phyloP scores from a whole-genome alignment of 306 rosid genomes.

The Lathyrus tuberosus region DNA sequence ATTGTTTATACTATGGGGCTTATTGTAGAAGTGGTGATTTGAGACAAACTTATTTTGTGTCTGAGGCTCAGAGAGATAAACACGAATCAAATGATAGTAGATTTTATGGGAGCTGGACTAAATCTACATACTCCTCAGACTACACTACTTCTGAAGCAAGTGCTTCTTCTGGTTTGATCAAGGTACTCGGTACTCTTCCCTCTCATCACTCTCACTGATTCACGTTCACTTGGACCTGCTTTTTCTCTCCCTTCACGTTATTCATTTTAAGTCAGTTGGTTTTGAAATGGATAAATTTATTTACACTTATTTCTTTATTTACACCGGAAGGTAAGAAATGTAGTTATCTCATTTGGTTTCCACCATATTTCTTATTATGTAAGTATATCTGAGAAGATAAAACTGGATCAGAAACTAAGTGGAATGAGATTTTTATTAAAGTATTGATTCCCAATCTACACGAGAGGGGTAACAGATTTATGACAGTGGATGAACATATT shows the following conservation, averaged over 20 bases:
- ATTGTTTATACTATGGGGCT: slow-evolving; percentile 79
- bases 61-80: slow-evolving; percentile 51
- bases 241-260: slow-evolving; percentile 7
- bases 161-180: slow-evolving; percentile 66
- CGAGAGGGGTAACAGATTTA: not conserved
- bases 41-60: slow-evolving; percentile 44
- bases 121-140: slow-evolving; percentile 47
- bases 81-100: slow-evolving; percentile 67
- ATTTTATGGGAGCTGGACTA: slow-evolving; percentile 48
- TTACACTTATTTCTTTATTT: slow-evolving; percentile 25
- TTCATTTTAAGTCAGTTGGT: not conserved
- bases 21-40: slow-evolving; percentile 64
- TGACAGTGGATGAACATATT: not conserved
- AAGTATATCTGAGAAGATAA: slow-evolving; percentile 29
- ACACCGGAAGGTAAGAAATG: not conserved
- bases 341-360: slow-evolving; percentile 28
- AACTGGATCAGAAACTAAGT: slow-evolving; percentile 2
- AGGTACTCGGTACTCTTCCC: slow-evolving; percentile 53
- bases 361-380: slow-evolving; percentile 25
- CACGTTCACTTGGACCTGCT: slow-evolving; percentile 9
- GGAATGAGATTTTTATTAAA: slow-evolving; percentile 2
- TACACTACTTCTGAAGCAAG: slow-evolving; percentile 53
- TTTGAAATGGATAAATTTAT: slow-evolving; percentile 25
- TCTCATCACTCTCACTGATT: slow-evolving; percentile 13
- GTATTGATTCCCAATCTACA: not conserved